Conservation (phyloP, 2,329 filamentous ascomycete species). For the Teratosphaeria zuluensis region DNA sequence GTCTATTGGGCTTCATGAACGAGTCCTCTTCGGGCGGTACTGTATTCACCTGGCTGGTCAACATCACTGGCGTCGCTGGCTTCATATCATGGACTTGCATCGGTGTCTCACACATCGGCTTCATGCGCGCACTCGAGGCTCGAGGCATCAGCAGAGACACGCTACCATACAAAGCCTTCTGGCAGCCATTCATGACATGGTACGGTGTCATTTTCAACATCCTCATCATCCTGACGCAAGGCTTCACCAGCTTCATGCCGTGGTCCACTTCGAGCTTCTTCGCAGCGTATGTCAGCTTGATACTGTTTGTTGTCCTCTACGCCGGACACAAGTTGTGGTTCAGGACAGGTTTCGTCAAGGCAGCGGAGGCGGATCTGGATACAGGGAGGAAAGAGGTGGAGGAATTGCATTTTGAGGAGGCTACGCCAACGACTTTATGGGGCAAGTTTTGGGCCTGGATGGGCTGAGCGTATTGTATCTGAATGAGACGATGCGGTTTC, state of each 20-base stretch:
- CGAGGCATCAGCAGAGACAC: slow-evolving; percentile 59
- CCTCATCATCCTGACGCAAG: slow-evolving; percentile 65
- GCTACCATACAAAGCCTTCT: slow-evolving; percentile 59
- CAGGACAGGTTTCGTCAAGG: slow-evolving; percentile 30
- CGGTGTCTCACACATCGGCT: slow-evolving; percentile 61
- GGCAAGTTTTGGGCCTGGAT: slow-evolving; percentile 24
- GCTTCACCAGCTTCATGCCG: slow-evolving; percentile 65
- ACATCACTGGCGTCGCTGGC: slow-evolving; percentile 62
- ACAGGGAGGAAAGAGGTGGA: slow-evolving; percentile 31
- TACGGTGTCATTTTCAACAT: slow-evolving; percentile 55
- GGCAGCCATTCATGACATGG: slow-evolving; percentile 64
- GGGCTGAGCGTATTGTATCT: slow-evolving; percentile 4
- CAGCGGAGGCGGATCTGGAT: slow-evolving; percentile 34
- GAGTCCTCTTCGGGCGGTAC: slow-evolving; percentile 58
- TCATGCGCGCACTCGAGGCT: slow-evolving; percentile 56
- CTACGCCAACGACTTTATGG: slow-evolving; percentile 21
- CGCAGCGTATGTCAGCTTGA: slow-evolving; percentile 64
- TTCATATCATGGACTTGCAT: slow-evolving; percentile 64
- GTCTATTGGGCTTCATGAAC: slow-evolving; percentile 64
- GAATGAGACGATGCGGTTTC: neutral
- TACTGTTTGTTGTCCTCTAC: slow-evolving; percentile 59
- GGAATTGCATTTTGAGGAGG: slow-evolving; percentile 25
- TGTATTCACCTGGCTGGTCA: slow-evolving; percentile 66
- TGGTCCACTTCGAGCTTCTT: slow-evolving; percentile 65
- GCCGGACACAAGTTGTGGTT: slow-evolving; percentile 61